Conservation (phyloP, 768 basidiomycete genomes). For the Tephrocybe sp. region DNA sequence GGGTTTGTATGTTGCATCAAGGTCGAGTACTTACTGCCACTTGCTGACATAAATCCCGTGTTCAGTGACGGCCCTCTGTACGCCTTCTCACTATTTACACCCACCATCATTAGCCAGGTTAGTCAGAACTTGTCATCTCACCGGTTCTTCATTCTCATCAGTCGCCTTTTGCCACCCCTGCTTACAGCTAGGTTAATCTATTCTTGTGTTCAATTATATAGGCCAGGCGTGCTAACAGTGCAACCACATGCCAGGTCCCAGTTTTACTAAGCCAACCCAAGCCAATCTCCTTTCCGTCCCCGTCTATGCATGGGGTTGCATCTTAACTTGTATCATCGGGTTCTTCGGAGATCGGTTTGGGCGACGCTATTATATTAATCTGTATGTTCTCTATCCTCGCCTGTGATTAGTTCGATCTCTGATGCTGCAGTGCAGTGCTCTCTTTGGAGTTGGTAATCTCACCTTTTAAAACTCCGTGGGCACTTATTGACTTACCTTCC, state of each 20-base stretch:
- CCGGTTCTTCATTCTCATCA: background rate
- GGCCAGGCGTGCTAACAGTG: no score
- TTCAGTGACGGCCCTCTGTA: conserved; percentile 55
- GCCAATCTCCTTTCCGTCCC: conserved; percentile 79
- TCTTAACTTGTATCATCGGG: conserved; percentile 64
- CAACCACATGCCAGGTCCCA: no score
- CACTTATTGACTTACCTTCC: background rate
- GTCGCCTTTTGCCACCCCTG: background rate
- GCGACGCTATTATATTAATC: conserved; percentile 57
- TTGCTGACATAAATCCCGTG: background rate
- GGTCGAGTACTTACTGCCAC: background rate
- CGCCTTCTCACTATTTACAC: conserved; percentile 52
- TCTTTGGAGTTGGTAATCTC: conserved; percentile 28
- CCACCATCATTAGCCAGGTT: conserved; percentile 60
- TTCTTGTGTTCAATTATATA: background rate
- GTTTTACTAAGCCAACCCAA: conserved; percentile 56
- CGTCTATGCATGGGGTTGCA: conserved; percentile 72
- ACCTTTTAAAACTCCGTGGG: background rate
- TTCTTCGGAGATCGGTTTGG: conserved; percentile 61
- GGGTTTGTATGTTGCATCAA: conserved; percentile 52
- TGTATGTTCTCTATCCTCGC: conserved; percentile 39
- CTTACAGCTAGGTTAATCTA: conserved; percentile 33
- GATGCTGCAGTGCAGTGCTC: conserved; percentile 20
- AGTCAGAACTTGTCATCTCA: conserved; percentile 11
- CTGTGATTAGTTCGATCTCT: background rate